Base-by-base conservation (phyloP, 2,329 filamentous ascomycete species). In the Botryotinia calthae region DNA sequence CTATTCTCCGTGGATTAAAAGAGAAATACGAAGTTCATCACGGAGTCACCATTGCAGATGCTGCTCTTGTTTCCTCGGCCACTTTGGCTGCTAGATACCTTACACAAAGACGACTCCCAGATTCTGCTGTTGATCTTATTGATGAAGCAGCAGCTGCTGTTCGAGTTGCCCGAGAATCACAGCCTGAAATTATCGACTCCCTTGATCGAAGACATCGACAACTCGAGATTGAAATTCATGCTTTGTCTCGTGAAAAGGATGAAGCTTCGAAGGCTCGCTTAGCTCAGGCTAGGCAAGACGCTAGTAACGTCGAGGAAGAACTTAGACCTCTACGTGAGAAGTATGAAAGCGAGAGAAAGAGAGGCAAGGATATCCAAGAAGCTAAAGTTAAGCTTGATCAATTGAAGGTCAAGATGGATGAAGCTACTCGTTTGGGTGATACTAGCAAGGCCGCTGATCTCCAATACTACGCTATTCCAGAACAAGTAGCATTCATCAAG, bases 21-120 rank as follows among this genome's bases (percentile, higher is more conserved):
- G 95, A 98, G 82, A 94, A 94, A 82, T 99, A 98, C 84, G 96
- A 99, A 84, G 93, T 97, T 67, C 96, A 99, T 83, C 96, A 99
- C 82, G 95, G 95, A 86, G 96, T 99, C 79, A 98, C 91, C 77
- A 99, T 99, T 77, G 90, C 95, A 61, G 96, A 99, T 80, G 94
- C 91, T 79, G 96, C 96, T 75, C 93, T 99, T 75, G 95, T 99
- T 25, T 88, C 95, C 67, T 89, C 96, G 8, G 93, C 96, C n/a
- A 97, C 90, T 72, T 88, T 99, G 70, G 96, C 96, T 22, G 93
- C 95, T 65, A 91, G 96, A 72, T 99, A 99, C 79, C 90, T 99
- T 71, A 99, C 96, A 1, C 90, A 92, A 67, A 89, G 96, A 77
- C 90, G 96, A 80, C 89, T 99, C 75, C 96, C 96, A 4, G 96